A percentile compares a stretch with the other conserved stretches of the same genome.
phyloP scores from a whole-genome alignment of 2,329 filamentous ascomycete species.

The Sclerotinia glacialis region DNA sequence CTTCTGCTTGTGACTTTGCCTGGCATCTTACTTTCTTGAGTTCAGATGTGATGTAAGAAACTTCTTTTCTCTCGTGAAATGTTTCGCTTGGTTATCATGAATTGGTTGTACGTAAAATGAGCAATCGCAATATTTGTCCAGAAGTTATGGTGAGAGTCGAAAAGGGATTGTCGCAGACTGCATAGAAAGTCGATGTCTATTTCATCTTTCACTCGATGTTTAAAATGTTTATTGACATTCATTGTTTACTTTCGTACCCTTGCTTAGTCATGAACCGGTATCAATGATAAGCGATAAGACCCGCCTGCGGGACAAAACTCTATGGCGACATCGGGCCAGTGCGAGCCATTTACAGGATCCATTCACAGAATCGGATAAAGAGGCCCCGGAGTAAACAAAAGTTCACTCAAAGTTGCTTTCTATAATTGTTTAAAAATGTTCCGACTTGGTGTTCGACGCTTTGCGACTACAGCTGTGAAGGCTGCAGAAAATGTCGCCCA shows the following conservation, averaged over 20 bases:
- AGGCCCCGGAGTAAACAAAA: not conserved
- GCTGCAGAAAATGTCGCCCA: constrained; percentile 47
- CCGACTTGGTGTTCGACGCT: constrained; percentile 52
- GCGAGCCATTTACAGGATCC: too few relatives aligned
- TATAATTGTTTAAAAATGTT: constrained; percentile 47
- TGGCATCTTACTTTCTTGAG: constrained; percentile 43
- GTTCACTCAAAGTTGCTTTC: not conserved
- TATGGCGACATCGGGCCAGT: constrained; percentile 8
- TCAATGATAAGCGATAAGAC: constrained; percentile 22
- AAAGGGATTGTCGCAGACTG: not conserved
- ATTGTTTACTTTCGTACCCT: constrained; percentile 21
- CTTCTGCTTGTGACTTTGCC: constrained; percentile 46
- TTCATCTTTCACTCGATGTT: constrained; percentile 5
- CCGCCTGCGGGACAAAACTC: constrained; percentile 1
- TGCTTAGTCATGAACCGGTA: constrained; percentile 15
- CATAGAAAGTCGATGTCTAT: constrained; percentile 1
- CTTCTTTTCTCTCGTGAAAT: not conserved
- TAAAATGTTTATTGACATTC: constrained; percentile 21
- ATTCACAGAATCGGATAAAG: constrained; percentile 12
- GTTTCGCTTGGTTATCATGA: not conserved
- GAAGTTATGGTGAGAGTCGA: not conserved
- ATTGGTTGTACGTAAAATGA: not conserved
- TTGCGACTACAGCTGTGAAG: constrained; percentile 53
- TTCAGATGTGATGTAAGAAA: not conserved
- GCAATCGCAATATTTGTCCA: not conserved